phyloP scores from a whole-genome alignment of 352 stramenopile species.

The Chrysophaeum taylorii region DNA sequence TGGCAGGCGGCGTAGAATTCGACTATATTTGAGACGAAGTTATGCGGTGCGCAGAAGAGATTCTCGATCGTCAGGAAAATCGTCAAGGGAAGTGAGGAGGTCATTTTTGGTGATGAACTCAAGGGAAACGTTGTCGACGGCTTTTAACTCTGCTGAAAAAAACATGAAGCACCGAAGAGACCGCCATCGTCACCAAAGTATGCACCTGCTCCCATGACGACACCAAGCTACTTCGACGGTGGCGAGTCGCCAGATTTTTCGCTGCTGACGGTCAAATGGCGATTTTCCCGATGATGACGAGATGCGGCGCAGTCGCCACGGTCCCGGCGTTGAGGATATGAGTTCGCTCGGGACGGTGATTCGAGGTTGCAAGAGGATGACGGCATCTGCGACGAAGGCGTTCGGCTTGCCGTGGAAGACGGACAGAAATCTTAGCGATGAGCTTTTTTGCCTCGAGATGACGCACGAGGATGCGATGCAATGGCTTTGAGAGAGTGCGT shows the following conservation, averaged over 20 bases:
- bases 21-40: no score
- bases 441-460: neutral
- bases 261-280: no score
- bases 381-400: neutral
- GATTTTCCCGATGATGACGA: neutral
- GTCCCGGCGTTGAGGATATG: neutral
- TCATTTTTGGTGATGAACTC: neutral
- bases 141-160: neutral
- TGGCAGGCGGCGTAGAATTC: no score
- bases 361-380: neutral
- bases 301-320: neutral
- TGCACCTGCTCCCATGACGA: neutral
- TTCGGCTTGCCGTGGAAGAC: neutral
- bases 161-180: neutral
- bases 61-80: conserved; percentile 9
- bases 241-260: no score
- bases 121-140: no score
- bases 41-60: neutral
- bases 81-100: neutral
- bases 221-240: neutral
- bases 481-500: neutral
- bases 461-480: neutral
- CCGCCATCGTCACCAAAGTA: neutral
- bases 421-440: neutral
- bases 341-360: neutral